Evolutionary conservation across 2,329 filamentous ascomycete genomes (phyloP).

Genomic region (Atkinsonella hypoxylon): DNA sequence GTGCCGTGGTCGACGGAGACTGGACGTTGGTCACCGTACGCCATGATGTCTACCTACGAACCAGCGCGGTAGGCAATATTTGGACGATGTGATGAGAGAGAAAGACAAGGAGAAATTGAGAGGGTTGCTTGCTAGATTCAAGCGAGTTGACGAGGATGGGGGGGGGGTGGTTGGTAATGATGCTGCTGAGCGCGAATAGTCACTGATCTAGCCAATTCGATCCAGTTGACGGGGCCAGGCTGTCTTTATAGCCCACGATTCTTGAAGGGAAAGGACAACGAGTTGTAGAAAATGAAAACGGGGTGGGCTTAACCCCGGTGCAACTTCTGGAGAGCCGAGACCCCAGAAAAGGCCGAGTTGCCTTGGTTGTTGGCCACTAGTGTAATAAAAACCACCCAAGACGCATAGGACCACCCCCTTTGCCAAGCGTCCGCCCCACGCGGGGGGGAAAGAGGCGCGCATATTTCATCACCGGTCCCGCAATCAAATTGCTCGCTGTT

Average conservation of each 20-base stretch:
- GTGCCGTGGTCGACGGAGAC: conserved; percentile 7
- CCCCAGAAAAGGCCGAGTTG: not conserved
- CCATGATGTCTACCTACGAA: not conserved
- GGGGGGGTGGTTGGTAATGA: too few relatives aligned
- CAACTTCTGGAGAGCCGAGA: not conserved
- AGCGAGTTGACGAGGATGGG: too few relatives aligned
- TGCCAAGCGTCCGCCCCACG: not conserved
- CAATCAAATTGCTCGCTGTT: too few relatives aligned
- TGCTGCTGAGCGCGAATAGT: not conserved
- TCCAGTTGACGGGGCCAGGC: not conserved
- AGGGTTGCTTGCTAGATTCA: too few relatives aligned
- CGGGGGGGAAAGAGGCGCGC: too few relatives aligned
- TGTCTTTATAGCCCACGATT: conserved; percentile 5
- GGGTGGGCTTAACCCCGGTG: not conserved
- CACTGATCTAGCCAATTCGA: not conserved
- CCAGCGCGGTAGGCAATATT: too few relatives aligned
- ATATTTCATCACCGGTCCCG: too few relatives aligned
- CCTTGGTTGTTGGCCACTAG: not conserved
- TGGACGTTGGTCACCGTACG: conserved; percentile 2
- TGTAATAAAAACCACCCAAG: not conserved
- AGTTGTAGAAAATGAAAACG: not conserved
- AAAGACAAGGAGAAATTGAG: too few relatives aligned
- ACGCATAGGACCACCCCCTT: not conserved
- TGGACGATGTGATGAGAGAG: too few relatives aligned
- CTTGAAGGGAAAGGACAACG: not conserved